A percentile compares a stretch with the other conserved stretches of the same genome.
Conservation (phyloP, 345 rosid species). For the sweet orange (Citrus sinensis) region DVS_A1.0 CM039164.1:2797501-2798000, state of each 20-base stretch:
- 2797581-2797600: constrained; percentile 19
- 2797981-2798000: not conserved
- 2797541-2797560: constrained; percentile 24
- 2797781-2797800: not conserved
- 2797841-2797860: not conserved
- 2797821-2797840: not conserved
- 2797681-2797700: not conserved
- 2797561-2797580: constrained; percentile 19
- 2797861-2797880: not conserved
- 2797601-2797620: constrained; percentile 20
- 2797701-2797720: not conserved
- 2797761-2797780: not conserved
- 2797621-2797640: constrained; percentile 19
- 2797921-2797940: not conserved
- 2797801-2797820: too few relatives aligned
- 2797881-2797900: too few relatives aligned
- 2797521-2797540: constrained; percentile 55
- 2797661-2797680: too few relatives aligned
- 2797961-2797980: not conserved
- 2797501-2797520: constrained; percentile 62
- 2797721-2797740: too few relatives aligned
- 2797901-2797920: not conserved
- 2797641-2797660: constrained; percentile 19
- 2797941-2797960: not conserved
- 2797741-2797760: not conserved